Percentiles rank a stretch among this genome's conserved stretches.
phyloP scores from a whole-genome alignment of 1,139 yeast species.

The Suhomyces terraborum region DNA sequence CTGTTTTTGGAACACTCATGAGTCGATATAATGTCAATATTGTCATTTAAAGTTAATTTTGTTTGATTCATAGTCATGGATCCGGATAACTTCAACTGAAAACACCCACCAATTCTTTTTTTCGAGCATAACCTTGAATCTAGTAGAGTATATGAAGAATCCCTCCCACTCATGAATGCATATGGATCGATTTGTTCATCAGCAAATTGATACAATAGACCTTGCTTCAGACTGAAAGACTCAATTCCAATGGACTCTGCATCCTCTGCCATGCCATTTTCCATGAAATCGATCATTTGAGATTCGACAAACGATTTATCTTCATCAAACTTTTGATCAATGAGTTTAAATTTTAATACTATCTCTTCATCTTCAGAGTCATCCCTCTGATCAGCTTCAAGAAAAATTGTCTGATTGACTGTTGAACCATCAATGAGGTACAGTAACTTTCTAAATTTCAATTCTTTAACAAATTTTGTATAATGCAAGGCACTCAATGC shows the following conservation, averaged over 20 bases:
- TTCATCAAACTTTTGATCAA: not conserved
- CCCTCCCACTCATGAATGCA: constrained; percentile 4
- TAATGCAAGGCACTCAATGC: constrained; percentile 72
- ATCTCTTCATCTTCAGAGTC: constrained; percentile 32
- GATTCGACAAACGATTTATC: not conserved
- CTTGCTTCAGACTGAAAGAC: constrained; percentile 35
- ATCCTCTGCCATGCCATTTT: constrained; percentile 4
- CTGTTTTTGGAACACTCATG: constrained; percentile 52
- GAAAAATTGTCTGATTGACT: constrained; percentile 59
- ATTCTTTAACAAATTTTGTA: constrained; percentile 67
- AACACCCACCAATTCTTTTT: constrained; percentile 46
- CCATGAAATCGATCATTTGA: not conserved
- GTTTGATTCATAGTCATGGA: constrained; percentile 43
- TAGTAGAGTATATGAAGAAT: constrained; percentile 20
- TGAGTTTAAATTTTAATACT: not conserved
- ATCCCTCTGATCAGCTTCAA: constrained; percentile 47
- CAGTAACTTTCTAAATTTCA: constrained; percentile 61
- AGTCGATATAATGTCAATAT: constrained; percentile 42
- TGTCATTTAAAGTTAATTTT: constrained; percentile 39
- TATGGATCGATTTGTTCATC: constrained; percentile 47
- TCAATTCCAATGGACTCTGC: not conserved
- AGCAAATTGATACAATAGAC: constrained; percentile 67
- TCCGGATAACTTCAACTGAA: constrained; percentile 44
- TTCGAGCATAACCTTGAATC: constrained; percentile 37
- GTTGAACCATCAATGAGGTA: constrained; percentile 57